phyloP scores from a whole-genome alignment of 2,329 filamentous ascomycete species.

The Claviceps citrina region DNA sequence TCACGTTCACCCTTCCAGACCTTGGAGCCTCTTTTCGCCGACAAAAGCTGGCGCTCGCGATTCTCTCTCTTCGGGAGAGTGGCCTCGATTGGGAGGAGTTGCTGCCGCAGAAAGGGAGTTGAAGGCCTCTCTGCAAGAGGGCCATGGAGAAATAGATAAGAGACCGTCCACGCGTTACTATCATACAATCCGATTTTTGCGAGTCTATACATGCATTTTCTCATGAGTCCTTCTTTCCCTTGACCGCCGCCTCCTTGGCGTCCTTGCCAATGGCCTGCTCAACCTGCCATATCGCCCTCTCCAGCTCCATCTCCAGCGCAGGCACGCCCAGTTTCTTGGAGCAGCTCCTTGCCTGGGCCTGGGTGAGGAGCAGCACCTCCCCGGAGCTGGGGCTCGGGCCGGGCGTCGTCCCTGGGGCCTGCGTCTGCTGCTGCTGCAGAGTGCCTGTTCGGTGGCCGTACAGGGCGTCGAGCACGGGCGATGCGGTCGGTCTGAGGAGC shows the following conservation, averaged over 20 bases:
- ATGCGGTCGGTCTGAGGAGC: constrained; percentile 51
- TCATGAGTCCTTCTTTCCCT: background rate
- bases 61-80: too few species aligned
- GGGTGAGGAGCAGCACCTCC: constrained; percentile 29
- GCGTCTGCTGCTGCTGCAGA: background rate
- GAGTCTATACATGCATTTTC: background rate
- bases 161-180: background rate
- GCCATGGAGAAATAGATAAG: too few species aligned
- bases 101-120: too few species aligned
- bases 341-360: constrained; percentile 39
- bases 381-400: background rate
- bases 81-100: too few species aligned
- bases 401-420: background rate
- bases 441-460: constrained; percentile 41
- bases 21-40: too few species aligned
- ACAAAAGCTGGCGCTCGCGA: too few species aligned
- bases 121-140: too few species aligned
- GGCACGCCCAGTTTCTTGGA: constrained; percentile 50
- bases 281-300: constrained; percentile 63
- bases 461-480: constrained; percentile 54
- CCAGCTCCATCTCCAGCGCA: constrained; percentile 55
- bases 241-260: background rate
- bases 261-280: constrained; percentile 32
- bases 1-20: too few species aligned
- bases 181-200: background rate